Evolutionary conservation across 805 yeast genomes (phyloP), one percentile per base, ranked within the genome.

Genomic region (Saccharomycopsis fodiens): DNA sequence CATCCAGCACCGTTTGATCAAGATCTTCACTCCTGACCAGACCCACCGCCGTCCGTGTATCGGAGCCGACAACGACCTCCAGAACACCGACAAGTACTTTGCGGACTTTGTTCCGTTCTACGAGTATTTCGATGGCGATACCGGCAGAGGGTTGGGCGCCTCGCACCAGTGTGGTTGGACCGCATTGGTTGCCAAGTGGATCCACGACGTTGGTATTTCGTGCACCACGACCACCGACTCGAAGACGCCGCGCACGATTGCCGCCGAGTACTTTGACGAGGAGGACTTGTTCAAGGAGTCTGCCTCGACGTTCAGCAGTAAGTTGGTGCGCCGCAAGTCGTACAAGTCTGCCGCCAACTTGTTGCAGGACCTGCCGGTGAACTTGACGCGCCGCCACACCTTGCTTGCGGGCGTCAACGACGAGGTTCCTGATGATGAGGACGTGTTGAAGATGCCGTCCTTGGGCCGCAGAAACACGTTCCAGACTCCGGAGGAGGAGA

Each of bases 101-200:
- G 76, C 74, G 56, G 95, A 87, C 50, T 74, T 76, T 52, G 74
- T 85, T 36, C 81, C 84, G 52, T 88, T 85, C 60, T 84, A 77
- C 60, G 97, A 88, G 67, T 88, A 82, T 61, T 88, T 88, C 60
- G 94, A 88, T 57, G 96, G 95, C 54, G 97, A 88, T 60, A 83
- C 93, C 2, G 97, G 97, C 34, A 75, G 95, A 54, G 97, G 96
- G 4, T 66, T 88, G 47, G 97, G 97, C 29, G 87, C 96, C 1
- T 79, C 88, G 43, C 96, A 89, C 67, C 97, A 88, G 66, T 82
- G 88, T 70, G 97, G 97, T 10, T 88, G 97, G 97, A 88, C 96
- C 1, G 89, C 95, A 0, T 71, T 89, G 39, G 93, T 87, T 43
- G 95, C 95, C 36, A 84, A 91, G 64, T 78, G 88, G 76, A 85